These are phyloP conservation scores for Echinosophora koreensis DNA, from an alignment of 306 rosid species.

Conservation along the genomic window DNA sequence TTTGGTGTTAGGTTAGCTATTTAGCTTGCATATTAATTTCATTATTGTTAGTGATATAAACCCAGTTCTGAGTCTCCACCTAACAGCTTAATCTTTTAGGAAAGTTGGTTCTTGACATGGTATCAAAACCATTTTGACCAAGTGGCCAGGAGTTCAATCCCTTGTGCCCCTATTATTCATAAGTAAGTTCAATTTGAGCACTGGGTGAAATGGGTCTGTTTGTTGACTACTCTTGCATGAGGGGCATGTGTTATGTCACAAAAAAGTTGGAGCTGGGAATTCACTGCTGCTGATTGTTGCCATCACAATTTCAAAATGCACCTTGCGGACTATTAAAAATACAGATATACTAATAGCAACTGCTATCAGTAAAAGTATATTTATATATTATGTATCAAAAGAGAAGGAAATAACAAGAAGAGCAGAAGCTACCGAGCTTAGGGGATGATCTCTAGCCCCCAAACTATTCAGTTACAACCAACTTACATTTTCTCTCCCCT, in stretches of 20 bases:
- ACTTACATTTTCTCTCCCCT: too few species aligned
- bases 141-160: background rate
- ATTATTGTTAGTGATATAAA: conserved; percentile 3
- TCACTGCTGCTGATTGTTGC: background rate
- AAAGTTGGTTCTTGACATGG: background rate
- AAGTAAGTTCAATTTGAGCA: background rate
- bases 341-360: background rate
- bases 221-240: too few species aligned
- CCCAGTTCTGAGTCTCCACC: background rate
- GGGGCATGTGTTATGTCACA: background rate
- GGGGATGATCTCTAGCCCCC: too few species aligned
- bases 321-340: background rate
- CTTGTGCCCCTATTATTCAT: background rate
- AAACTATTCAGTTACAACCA: too few species aligned
- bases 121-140: background rate
- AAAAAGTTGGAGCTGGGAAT: conserved; percentile 1
- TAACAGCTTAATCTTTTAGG: background rate
- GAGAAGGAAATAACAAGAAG: too few species aligned
- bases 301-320: background rate
- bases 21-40: background rate
- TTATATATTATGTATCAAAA: too few species aligned
- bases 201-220: background rate
- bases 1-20: background rate
- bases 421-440: too few species aligned
- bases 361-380: too few species aligned